Evolutionary conservation across 345 rosid genomes (phyloP).

Genomic region (Camelina neglecta): DNA sequence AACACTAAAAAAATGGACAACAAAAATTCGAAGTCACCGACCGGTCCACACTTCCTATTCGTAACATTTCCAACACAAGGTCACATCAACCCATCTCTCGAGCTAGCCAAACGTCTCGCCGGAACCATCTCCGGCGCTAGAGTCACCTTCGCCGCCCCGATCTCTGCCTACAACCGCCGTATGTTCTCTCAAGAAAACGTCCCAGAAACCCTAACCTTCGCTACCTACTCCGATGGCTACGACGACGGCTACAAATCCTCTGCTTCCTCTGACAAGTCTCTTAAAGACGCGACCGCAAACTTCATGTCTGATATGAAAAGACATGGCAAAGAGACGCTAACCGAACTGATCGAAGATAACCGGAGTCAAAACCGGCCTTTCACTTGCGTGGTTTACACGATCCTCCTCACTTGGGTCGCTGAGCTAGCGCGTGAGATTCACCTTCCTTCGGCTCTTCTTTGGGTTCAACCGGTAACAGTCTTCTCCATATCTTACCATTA

Average conservation of each 20-base stretch:
- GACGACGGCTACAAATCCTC: conserved; percentile 51
- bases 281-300: conserved; percentile 19
- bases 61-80: conserved; percentile 65
- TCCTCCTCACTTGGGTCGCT: conserved; percentile 62
- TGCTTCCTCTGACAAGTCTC: conserved; percentile 3
- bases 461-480: conserved; percentile 69
- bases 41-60: conserved; percentile 53
- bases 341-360: conserved; percentile 42
- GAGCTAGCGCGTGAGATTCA: conserved; percentile 52
- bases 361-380: conserved; percentile 39
- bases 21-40: background rate
- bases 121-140: conserved; percentile 43
- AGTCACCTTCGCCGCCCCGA: conserved; percentile 55
- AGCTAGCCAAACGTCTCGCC: conserved; percentile 61
- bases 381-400: conserved; percentile 52
- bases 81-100: conserved; percentile 68
- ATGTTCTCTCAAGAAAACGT: conserved; percentile 37
- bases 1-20: background rate
- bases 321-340: conserved; percentile 48
- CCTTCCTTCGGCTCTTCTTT: conserved; percentile 54
- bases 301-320: conserved; percentile 46
- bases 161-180: conserved; percentile 50
- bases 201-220: conserved; percentile 41
- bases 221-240: conserved; percentile 63
- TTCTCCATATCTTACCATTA: conserved; percentile 57